Evolutionary conservation across 805 yeast genomes (phyloP).

Genomic region (Yarrowia porcina): DNA sequence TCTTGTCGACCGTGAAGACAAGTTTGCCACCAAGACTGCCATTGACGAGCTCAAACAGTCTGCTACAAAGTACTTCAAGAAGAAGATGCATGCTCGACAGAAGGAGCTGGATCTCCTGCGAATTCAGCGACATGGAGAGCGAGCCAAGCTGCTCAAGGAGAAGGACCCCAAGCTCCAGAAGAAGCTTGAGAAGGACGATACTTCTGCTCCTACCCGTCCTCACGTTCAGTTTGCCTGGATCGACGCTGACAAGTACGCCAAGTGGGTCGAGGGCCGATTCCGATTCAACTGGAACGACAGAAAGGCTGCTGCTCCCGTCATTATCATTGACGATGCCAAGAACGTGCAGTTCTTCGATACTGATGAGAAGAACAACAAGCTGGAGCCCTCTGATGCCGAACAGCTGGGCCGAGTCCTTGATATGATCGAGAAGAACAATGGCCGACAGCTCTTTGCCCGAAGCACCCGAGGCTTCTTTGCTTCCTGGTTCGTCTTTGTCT

Average conservation of each 20-base stretch:
- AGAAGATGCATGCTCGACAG: slow-evolving; percentile 16
- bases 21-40: slow-evolving; percentile 30
- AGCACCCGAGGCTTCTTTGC: slow-evolving; percentile 8
- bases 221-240: slow-evolving; percentile 23
- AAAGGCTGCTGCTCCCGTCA: slow-evolving; percentile 1
- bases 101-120: slow-evolving; percentile 14
- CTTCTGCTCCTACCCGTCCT: slow-evolving; percentile 3
- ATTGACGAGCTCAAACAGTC: slow-evolving; percentile 36
- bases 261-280: slow-evolving; percentile 21
- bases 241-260: slow-evolving; percentile 23
- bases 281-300: slow-evolving; percentile 9
- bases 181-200: slow-evolving; percentile 23
- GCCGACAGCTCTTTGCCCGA: slow-evolving; percentile 10
- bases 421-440: slow-evolving; percentile 13
- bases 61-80: slow-evolving; percentile 29
- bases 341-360: slow-evolving; percentile 17
- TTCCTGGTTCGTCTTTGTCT: slow-evolving; percentile 1
- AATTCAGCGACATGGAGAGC: slow-evolving; percentile 13
- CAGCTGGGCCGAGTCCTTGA: slow-evolving; percentile 12
- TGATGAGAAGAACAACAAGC: slow-evolving; percentile 9
- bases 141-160: slow-evolving; percentile 23
- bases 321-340: slow-evolving; percentile 21
- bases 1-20: slow-evolving; percentile 36
- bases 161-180: slow-evolving; percentile 25
- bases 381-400: not conserved